Percentiles rank a stretch among this genome's conserved stretches.
Conservation (phyloP, 192 early-diverging fungal species). For the Coemansia umbellata region DNA sequence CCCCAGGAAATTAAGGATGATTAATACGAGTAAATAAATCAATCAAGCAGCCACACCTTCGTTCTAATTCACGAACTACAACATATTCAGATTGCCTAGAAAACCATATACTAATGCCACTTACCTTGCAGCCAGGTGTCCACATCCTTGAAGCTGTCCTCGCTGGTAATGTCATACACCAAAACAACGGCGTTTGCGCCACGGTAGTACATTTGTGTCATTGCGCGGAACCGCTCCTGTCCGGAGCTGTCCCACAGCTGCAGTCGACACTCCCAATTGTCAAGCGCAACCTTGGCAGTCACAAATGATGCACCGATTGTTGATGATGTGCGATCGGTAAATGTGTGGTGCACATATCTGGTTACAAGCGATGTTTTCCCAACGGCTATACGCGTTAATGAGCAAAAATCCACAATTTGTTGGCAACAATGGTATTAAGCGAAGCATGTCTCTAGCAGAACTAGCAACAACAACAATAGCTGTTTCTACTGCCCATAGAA, state of each 20-base stretch:
- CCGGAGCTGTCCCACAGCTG: constrained; percentile 75
- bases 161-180: constrained; percentile 71
- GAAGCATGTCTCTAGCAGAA: too few relatives aligned
- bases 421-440: too few relatives aligned
- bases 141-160: constrained; percentile 65
- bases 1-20: too few relatives aligned
- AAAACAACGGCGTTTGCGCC: constrained; percentile 69
- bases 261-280: constrained; percentile 70
- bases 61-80: too few relatives aligned
- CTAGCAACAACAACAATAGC: background rate
- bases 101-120: background rate
- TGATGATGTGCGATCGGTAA: constrained; percentile 68
- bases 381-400: constrained; percentile 67
- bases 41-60: too few relatives aligned
- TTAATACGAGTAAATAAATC: too few relatives aligned
- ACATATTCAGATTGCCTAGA: background rate
- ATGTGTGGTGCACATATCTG: constrained; percentile 70
- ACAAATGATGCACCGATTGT: constrained; percentile 77
- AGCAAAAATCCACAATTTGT: too few relatives aligned
- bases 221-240: constrained; percentile 72
- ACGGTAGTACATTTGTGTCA: constrained; percentile 75
- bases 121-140: constrained; percentile 60
- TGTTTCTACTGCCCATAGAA: too few relatives aligned
- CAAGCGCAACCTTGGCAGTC: constrained; percentile 70
- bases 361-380: constrained; percentile 78